A percentile compares a stretch with the other conserved stretches of the same genome.
Conservation (phyloP, 352 stramenopile species). For the Elongisporangium undulatum region DNA sequence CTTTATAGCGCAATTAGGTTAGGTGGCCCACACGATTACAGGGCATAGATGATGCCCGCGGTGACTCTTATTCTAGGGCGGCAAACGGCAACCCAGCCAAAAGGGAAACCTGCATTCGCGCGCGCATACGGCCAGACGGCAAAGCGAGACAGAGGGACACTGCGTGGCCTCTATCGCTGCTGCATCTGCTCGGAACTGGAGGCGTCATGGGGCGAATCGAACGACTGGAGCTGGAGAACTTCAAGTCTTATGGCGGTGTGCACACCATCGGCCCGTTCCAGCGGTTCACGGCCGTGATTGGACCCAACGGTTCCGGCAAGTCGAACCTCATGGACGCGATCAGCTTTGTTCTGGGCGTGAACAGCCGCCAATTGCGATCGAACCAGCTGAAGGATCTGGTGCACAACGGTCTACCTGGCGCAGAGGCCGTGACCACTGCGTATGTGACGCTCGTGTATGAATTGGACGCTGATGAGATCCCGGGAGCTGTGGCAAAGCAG, state of each 20-base stretch:
- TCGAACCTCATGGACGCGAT: constrained; percentile 96
- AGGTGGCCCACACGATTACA: neutral
- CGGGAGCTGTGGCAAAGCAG: constrained; percentile 28
- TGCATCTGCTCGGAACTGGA: neutral
- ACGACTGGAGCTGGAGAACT: constrained; percentile 98
- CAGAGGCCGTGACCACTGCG: constrained; percentile 54
- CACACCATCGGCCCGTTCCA: constrained; percentile 96
- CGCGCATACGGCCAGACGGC: neutral
- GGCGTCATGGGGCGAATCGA: constrained; percentile 79
- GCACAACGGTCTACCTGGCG: constrained; percentile 41
- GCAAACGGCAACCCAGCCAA: neutral
- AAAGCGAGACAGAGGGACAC: neutral
- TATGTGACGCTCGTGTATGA: constrained; percentile 96
- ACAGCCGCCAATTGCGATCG: constrained; percentile 94
- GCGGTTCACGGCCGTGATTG: constrained; percentile 97
- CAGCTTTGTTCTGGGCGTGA: constrained; percentile 97
- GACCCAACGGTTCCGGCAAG: constrained; percentile 96
- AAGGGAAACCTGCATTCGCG: constrained; percentile 16
- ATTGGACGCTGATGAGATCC: constrained; percentile 55
- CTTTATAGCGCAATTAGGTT: neutral
- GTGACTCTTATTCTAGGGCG: neutral
- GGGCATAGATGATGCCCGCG: neutral
- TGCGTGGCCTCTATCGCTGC: neutral
- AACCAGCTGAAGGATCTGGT: constrained; percentile 97
- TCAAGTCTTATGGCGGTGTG: constrained; percentile 97